These are phyloP conservation scores for Sungouiella thailandica DNA, from an alignment of 805 yeast species.

Conservation along the genomic window DNA sequence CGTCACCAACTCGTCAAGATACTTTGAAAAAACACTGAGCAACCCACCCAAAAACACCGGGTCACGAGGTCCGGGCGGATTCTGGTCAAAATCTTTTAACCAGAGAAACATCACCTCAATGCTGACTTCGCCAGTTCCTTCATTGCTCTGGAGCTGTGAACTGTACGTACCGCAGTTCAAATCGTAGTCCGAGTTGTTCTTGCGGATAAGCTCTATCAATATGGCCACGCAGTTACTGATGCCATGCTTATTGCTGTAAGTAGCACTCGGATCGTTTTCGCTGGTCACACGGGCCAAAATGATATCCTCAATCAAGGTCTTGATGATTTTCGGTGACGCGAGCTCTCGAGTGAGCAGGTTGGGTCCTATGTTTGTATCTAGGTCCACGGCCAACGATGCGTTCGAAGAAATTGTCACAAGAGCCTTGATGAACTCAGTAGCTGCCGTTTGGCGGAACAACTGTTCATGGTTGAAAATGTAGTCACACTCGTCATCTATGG, in stretches of 20 bases:
- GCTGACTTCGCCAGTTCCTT: constrained; percentile 34
- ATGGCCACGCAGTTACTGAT: constrained; percentile 93
- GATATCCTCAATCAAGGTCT: constrained; percentile 70
- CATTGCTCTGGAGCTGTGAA: constrained; percentile 39
- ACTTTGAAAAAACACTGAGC: constrained; percentile 69
- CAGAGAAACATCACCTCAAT: constrained; percentile 39
- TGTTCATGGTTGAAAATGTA: constrained; percentile 25
- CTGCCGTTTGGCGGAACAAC: constrained; percentile 73
- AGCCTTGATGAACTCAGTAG: constrained; percentile 93
- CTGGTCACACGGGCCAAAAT: constrained; percentile 31
- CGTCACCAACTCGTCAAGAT: constrained; percentile 58
- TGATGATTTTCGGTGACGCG: constrained; percentile 68
- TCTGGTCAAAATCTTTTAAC: constrained; percentile 58
- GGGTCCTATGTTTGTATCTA: constrained; percentile 92
- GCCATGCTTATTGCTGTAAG: constrained; percentile 69
- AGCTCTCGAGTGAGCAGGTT: constrained; percentile 89
- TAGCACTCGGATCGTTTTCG: constrained; percentile 1
- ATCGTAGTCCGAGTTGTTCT: constrained; percentile 95
- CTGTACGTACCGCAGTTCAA: constrained; percentile 78
- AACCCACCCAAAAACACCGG: constrained; percentile 88
- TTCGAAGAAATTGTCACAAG: constrained; percentile 92
- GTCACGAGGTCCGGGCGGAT: constrained; percentile 90
- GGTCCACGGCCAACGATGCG: constrained; percentile 61
- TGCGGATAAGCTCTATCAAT: constrained; percentile 87
- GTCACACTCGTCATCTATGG: constrained; percentile 31